Evolutionary conservation across 768 basidiomycete genomes (phyloP), one percentile per base, ranked within the genome.

Genomic region (Glaciozyma martinii): DNA sequence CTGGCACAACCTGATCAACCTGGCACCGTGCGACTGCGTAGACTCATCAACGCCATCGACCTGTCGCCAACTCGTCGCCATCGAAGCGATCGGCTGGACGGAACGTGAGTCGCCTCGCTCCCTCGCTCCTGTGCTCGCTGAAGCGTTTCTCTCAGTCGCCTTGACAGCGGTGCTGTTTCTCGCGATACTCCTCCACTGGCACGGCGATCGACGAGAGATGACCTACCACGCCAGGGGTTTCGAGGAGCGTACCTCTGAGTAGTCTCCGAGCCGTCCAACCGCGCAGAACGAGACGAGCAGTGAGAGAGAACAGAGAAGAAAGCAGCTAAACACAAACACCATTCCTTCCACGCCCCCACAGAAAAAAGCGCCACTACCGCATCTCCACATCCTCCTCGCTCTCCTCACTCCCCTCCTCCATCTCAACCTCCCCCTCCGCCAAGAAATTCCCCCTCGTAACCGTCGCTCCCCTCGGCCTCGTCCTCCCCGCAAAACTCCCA

Each of bases 151-250:
- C 15, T 9, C 80, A 50, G 73, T 80, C 50, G 88, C 88, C 5
- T 85, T 83, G 71, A 72, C 85, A 29, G 86, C 88, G 16, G 77
- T 89, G 54, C 77, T 88, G 47, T 77, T 83, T 53, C 88, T 85
- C 76, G 82, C 79, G 27, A 33, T 40, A 25, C 61, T 81, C 61
- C 87, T 84, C 76, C 78, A 88, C 59, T 85, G 81, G 76, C 76
- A 83, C 60, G 19, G 21, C 18, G 27, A 54, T 5, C 27, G 53
- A 9, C 27, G 53, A 13, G 29, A 50, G 25, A 25, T 29, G n/a
- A 25, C 25, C n/a, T 50, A 50, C 10, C 49, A 29, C 49, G 6
- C 33, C 5, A 5, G 33, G 33, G 33, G 33, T 33, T 33, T 10
- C 33, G 33, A 33, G 33, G 33, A 33, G 33, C 33, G 5, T 33